Base-by-base conservation (phyloP, 306 rosid genomes). In the Cucurbita ficifolia region DNA sequence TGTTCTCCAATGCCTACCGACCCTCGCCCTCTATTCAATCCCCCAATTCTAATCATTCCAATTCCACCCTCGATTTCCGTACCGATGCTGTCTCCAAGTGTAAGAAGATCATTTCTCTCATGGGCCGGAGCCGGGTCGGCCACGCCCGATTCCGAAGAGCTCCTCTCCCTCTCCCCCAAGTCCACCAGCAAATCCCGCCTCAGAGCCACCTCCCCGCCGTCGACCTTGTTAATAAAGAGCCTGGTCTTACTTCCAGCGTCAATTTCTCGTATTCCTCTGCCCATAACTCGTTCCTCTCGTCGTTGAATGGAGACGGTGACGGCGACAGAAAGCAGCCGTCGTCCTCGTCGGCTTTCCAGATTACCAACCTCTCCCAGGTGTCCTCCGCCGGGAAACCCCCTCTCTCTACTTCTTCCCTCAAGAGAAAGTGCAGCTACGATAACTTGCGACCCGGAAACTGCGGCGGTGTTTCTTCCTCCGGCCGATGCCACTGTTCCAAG, bases 61-160 rank as follows among this genome's bases (percentile, higher is more conserved):
- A 8, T 21, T 56, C 73, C 36, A 18, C 52, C 9, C 49, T 46
- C 35, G 59, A 55, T 54, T 33, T 72, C 8, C 45, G 79, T 39
- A 33, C 82, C 67, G 95, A 75, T 4, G 98, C 92, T 5, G 96
- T 93, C 51, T 87, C 96, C 14, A 93, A 93, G 86, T 90, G 90
- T 84, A 88, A 83, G 72, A 79, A 76, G 74, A 96, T 88, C 0
- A 90, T 92, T 79, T 90, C 98, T 33, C 91, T 90, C 17, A 86
- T 92, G 12, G 97, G 90, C 69, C 90, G 90, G 48, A 85, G 85
- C 59, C 81, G 97, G 36, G 85, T 90, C 33, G 98, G 98, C 11
- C 98, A 90, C 51, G 97, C 98, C 39, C 91, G 98, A 0, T 93
- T 93, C 76, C 71, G 97, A 39, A 70, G 96, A 71, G 96, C 88